These are phyloP conservation scores for Melanomma pulvis-pyrius DNA, from an alignment of 495 filamentous ascomycete species.

Conservation along the genomic window DNA sequence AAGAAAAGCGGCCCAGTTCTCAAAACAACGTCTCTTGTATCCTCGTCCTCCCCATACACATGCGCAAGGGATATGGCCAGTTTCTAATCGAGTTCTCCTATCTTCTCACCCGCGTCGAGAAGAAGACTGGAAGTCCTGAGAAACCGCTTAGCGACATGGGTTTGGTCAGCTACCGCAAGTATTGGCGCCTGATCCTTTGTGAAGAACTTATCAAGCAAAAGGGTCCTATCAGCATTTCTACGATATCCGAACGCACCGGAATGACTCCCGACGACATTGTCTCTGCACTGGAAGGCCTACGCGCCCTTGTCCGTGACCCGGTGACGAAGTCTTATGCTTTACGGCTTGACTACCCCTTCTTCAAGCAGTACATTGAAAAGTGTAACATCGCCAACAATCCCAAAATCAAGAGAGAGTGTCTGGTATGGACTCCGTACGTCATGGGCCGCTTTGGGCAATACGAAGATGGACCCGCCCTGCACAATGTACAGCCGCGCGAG, in stretches of 20 bases:
- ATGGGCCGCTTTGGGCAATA: slow-evolving; percentile 89
- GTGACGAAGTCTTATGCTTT: slow-evolving; percentile 85
- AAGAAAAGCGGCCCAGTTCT: slow-evolving; percentile 94
- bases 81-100: slow-evolving; percentile 98
- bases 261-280: slow-evolving; percentile 97
- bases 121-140: slow-evolving; percentile 93
- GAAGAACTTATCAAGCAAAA: slow-evolving; percentile 71
- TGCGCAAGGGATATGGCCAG: slow-evolving; percentile 95
- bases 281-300: slow-evolving; percentile 84
- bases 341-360: slow-evolving; percentile 79
- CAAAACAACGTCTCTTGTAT: slow-evolving; percentile 98
- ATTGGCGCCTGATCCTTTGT: slow-evolving; percentile 89
- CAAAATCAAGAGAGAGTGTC: slow-evolving; percentile 74
- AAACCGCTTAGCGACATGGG: slow-evolving; percentile 99
- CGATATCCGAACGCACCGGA: slow-evolving; percentile 87
- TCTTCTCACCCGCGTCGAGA: slow-evolving; percentile 87
- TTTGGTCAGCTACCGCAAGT: slow-evolving; percentile 92
- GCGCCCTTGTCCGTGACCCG: slow-evolving; percentile 87
- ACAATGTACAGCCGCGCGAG: slow-evolving; percentile 82
- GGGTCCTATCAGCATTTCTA: slow-evolving; percentile 65
- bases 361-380: slow-evolving; percentile 77
- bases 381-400: slow-evolving; percentile 88
- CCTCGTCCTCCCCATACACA: slow-evolving; percentile 90
- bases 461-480: slow-evolving; percentile 78
- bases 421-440: slow-evolving; percentile 97